Conservation (phyloP, 2,329 filamentous ascomycete genomes). For the Aspergillus clavatus region DNA sequence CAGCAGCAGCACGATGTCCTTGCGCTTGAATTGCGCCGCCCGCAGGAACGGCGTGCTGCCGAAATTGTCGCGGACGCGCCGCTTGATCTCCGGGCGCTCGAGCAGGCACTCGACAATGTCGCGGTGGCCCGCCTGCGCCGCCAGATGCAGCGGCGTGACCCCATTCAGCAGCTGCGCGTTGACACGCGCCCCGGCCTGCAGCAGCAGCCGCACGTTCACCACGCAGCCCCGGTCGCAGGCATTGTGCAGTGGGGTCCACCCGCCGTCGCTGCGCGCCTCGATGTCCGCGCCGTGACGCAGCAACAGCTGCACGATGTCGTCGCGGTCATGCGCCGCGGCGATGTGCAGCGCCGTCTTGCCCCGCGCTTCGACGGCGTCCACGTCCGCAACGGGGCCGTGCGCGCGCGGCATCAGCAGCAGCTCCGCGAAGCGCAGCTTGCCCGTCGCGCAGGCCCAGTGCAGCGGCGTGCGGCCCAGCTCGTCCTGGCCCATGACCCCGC, state of each 20-base stretch:
- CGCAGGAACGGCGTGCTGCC: conserved; percentile 39
- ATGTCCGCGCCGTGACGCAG: conserved; percentile 44
- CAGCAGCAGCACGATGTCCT: conserved; percentile 33
- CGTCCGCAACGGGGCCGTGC: conserved; percentile 33
- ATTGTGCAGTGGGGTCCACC: conserved; percentile 52
- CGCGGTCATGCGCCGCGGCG: conserved; percentile 42
- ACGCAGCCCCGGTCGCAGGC: conserved; percentile 48
- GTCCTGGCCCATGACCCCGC: conserved; percentile 39
- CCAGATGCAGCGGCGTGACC: conserved; percentile 37
- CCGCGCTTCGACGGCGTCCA: conserved; percentile 40
- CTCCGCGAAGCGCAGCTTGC: conserved; percentile 48
- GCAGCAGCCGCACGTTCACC: conserved; percentile 42
- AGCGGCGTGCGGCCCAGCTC: conserved; percentile 50
- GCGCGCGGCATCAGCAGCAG: conserved; percentile 42
- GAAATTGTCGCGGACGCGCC: conserved; percentile 34
- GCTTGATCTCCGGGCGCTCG: conserved; percentile 28
- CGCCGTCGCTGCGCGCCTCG: conserved; percentile 47
- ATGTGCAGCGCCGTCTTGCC: conserved; percentile 48
- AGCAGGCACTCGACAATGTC: conserved; percentile 35
- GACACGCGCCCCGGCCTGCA: conserved; percentile 34
- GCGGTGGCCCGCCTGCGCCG: conserved; percentile 36
- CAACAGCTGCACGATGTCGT: conserved; percentile 37
- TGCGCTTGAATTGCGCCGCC: conserved; percentile 38
- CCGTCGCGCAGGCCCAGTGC: conserved; percentile 56
- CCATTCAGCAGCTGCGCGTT: conserved; percentile 38